phyloP scores from a whole-genome alignment of 306 rosid genomes.

The Vicia villosa region DNA sequence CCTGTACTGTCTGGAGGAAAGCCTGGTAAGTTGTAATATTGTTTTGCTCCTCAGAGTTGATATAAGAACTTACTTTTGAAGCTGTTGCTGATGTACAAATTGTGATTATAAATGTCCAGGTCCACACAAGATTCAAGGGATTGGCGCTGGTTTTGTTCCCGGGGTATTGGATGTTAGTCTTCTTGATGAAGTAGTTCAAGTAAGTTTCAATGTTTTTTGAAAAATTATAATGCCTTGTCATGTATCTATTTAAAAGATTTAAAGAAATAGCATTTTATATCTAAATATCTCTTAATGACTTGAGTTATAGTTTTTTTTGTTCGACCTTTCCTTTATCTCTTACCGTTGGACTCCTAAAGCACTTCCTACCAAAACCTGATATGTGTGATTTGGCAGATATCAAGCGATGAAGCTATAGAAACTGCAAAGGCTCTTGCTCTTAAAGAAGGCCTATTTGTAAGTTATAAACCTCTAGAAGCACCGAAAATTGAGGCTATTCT shows the following conservation, averaged over 20 bases:
- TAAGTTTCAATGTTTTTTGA: conserved; percentile 38
- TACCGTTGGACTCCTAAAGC: not conserved
- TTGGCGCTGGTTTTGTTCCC: conserved; percentile 83
- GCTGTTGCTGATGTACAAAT: conserved; percentile 23
- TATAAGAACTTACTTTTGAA: conserved; percentile 23
- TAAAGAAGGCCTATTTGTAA: conserved; percentile 83
- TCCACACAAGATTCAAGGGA: conserved; percentile 92
- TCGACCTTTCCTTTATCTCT: not conserved
- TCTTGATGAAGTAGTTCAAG: conserved; percentile 75
- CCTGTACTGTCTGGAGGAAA: conserved; percentile 83
- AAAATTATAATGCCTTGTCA: not conserved
- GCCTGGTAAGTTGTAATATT: conserved; percentile 58
- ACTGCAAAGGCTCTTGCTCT: conserved; percentile 70
- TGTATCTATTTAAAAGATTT: not conserved
- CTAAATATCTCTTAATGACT: not conserved
- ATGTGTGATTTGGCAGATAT: conserved; percentile 55
- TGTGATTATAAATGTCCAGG: conserved; percentile 48
- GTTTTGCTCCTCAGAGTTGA: not conserved
- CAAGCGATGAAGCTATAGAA: conserved; percentile 74
- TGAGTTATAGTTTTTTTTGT: not conserved
- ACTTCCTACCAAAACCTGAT: not conserved
- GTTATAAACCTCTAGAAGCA: conserved; percentile 37
- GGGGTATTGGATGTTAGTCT: conserved; percentile 71
- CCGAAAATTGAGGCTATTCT: not conserved
- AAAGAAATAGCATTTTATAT: no score